phyloP scores from a whole-genome alignment of 2,329 filamentous ascomycete species.

The Chalaropsis thielavioides region DNA sequence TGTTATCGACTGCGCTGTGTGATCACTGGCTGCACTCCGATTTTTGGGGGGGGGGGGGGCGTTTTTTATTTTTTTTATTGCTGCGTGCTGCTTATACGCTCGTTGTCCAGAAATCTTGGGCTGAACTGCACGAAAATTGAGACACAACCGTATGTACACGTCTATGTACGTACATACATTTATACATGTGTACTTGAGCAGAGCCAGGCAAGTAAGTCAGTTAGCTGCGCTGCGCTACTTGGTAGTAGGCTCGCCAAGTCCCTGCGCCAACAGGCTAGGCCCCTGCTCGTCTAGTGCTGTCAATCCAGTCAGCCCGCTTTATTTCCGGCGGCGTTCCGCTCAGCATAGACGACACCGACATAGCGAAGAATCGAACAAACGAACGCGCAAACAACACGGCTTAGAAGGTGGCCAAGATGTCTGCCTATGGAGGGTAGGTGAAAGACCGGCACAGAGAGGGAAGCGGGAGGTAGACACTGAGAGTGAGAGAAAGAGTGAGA shows the following conservation, averaged over 20 bases:
- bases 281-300: not conserved
- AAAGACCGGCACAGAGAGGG: not conserved
- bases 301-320: not conserved
- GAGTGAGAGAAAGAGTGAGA: not conserved
- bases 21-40: not conserved
- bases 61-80: not conserved
- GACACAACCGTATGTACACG: not conserved
- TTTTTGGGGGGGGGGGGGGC: too few relatives aligned
- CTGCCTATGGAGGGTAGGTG: not conserved
- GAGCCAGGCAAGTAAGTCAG: not conserved
- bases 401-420: not conserved
- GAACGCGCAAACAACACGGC: too few relatives aligned
- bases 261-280: not conserved
- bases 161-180: too few relatives aligned
- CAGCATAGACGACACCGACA: not conserved
- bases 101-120: too few relatives aligned
- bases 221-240: constrained; percentile 12
- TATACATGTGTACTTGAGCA: too few relatives aligned
- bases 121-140: not conserved
- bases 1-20: not conserved
- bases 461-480: not conserved
- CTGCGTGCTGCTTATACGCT: not conserved
- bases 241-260: not conserved
- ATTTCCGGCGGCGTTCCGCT: constrained; percentile 1
- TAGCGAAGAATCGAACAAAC: not conserved